Base-by-base conservation (phyloP, 352 stramenopile species). In the Peronospora belbahrii region DNA sequence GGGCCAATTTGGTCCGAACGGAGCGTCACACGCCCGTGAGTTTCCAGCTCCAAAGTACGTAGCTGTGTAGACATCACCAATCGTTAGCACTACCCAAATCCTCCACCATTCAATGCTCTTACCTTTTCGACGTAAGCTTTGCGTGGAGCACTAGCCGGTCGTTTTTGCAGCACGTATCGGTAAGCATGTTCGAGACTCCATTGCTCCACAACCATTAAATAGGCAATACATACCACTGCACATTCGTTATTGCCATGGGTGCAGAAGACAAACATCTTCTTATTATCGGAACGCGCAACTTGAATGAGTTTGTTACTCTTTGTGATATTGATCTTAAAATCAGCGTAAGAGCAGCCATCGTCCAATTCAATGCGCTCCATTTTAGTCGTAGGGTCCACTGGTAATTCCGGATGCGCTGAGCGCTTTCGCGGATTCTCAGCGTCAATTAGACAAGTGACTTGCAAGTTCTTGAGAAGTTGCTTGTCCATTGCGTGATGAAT, bases 201-300 rank as follows among this genome's bases (percentile, higher is more conserved):
- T 27, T 67, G 50, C 51, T 81, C 58, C 9, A 65, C 52, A 0
- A 86, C 38, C 67, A 86, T 74, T 13, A 86, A 55, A 28, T 72
- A 84, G 35, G 71, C 62, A 30, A 86, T 81, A 46, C 74, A 86
- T 11, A 83, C 67, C 4, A 86, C 72, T 11, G 64, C 70, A 30
- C 74, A 74, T 48, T 86, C 74, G 50, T 86, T 86, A 42, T 74
- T 84, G 35, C 74, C 74, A 22, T 84, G 68, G 11, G 74, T 86
- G 47, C 74, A 86, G 41, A 75, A 83, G n/a, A 86, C 65, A 28
- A 86, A 77, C 0, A 84, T 65, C 9, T 65, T 83, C 43, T 72
- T 72, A 19, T 62, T 56, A 20, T 72, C 53, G 6, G 61, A 48
- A 0, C 52, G 44, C 13, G 71, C 74, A 13, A 42, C 44, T 27